A percentile compares a stretch with the other conserved stretches of the same genome.
Evolutionary conservation across 176 grass and related monocot genomes (phyloP).

Genomic region (Stipa capillata): DNA sequence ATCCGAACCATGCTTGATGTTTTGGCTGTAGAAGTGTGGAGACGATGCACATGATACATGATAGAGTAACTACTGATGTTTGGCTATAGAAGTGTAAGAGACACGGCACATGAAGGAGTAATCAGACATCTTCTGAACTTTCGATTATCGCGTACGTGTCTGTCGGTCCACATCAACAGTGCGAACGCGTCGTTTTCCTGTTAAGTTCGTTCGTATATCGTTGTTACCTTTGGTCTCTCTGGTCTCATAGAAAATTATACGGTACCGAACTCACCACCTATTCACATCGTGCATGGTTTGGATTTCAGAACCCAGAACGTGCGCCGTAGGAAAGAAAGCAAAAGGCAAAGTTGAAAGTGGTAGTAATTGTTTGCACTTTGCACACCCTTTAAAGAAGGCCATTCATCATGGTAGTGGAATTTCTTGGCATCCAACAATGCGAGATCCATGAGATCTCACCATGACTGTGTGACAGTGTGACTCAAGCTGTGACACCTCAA

Average conservation of each 20-base stretch:
- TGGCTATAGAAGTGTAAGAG: no score
- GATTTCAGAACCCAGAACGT: not conserved
- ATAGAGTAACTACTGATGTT: no score
- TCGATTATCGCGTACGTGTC: not conserved
- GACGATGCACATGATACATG: not conserved
- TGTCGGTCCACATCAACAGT: slow-evolving; percentile 4
- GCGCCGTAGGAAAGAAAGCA: not conserved
- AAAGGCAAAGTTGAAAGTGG: not conserved
- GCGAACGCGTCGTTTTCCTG: not conserved
- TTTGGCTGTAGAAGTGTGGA: not conserved
- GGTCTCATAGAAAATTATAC: slow-evolving; percentile 6
- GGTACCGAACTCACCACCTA: not conserved
- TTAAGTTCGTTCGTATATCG: slow-evolving; percentile 5
- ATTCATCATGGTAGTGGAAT: not conserved
- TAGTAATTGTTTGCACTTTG: not conserved
- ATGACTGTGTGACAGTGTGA: not conserved
- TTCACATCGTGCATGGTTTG: not conserved
- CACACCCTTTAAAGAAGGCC: not conserved
- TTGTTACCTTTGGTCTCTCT: not conserved
- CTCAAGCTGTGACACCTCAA: not conserved
- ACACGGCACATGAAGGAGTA: no score
- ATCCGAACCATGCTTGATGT: not conserved
- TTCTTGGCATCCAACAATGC: not conserved
- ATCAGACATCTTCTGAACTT: no score
- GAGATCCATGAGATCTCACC: not conserved